Evolutionary conservation across 345 rosid genomes (phyloP).

Genomic region (Boechera stricta): DNA sequence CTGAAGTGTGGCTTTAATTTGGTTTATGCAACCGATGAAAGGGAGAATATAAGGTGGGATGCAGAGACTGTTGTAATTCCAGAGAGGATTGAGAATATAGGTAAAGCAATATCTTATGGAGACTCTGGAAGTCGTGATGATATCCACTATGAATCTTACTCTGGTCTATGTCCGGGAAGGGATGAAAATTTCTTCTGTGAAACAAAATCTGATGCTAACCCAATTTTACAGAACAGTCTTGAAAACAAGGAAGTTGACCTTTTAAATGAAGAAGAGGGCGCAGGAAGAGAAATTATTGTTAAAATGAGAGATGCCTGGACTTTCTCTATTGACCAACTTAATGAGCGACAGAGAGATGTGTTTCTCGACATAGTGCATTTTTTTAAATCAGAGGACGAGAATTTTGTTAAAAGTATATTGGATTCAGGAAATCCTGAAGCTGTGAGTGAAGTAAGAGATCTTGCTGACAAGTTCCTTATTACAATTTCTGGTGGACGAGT

Average conservation of each 20-base stretch:
- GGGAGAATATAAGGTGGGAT: not conserved
- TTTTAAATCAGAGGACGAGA: conserved; percentile 5
- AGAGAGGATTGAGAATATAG: not conserved
- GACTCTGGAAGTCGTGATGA: not conserved
- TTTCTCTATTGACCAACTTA: conserved; percentile 38
- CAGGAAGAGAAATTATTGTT: too few species aligned
- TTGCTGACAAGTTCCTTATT: conserved; percentile 34
- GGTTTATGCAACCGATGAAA: not conserved
- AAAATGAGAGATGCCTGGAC: not conserved
- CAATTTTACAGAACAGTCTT: too few species aligned
- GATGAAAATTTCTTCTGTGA: too few species aligned
- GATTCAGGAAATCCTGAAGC: conserved; percentile 4
- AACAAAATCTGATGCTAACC: too few species aligned
- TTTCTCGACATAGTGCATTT: conserved; percentile 47
- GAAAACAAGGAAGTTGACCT: too few species aligned
- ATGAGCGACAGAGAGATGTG: not conserved
- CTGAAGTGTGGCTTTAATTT: conserved; percentile 26
- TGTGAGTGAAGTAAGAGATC: conserved; percentile 17
- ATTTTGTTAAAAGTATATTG: not conserved
- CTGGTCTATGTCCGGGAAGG: too few species aligned
- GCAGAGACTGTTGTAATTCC: not conserved
- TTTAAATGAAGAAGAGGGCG: too few species aligned
- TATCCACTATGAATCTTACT: too few species aligned
- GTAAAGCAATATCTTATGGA: not conserved
- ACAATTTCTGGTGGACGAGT: not conserved